A percentile compares a stretch with the other conserved stretches of the same genome.
phyloP scores from a whole-genome alignment of 805 yeast genomes.

The Sugiyamaella mastotermitis region DNA sequence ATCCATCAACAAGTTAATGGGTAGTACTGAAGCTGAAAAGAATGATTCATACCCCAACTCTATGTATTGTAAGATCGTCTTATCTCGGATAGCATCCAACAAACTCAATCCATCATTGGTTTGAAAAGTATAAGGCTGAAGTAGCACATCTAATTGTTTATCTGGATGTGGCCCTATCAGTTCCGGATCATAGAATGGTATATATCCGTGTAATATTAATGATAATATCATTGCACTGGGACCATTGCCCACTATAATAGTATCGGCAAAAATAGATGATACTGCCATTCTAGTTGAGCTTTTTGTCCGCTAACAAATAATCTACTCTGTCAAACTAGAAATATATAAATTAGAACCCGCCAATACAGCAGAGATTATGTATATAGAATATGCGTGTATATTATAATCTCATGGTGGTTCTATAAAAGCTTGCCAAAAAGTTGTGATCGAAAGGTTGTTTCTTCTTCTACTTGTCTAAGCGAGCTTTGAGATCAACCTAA shows the following conservation, averaged over 20 bases:
- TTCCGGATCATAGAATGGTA: slow-evolving; percentile 25
- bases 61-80: slow-evolving; percentile 19
- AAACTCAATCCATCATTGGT: slow-evolving; percentile 2
- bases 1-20: slow-evolving; percentile 26
- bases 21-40: slow-evolving; percentile 18
- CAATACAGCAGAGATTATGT: too few relatives aligned
- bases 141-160: slow-evolving; percentile 19
- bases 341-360: too few relatives aligned
- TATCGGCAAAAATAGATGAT: too few relatives aligned
- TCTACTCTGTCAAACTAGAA: too few relatives aligned
- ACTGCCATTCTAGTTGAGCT: too few relatives aligned
- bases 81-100: slow-evolving; percentile 20
- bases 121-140: slow-evolving; percentile 10
- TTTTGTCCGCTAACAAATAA: too few relatives aligned
- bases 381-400: too few relatives aligned
- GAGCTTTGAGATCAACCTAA: too few relatives aligned
- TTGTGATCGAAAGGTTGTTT: too few relatives aligned
- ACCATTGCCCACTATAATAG: slow-evolving; percentile 27
- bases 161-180: slow-evolving; percentile 27
- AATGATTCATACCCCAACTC: slow-evolving; percentile 12
- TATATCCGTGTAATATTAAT: slow-evolving; percentile 27
- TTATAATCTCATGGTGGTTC: too few relatives aligned
- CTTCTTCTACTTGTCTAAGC: too few relatives aligned
- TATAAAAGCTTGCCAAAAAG: too few relatives aligned
- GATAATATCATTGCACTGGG: slow-evolving; percentile 30